Evolutionary conservation across 2,329 filamentous ascomycete species (phyloP).

Genomic region (Fusarium cicatricum): DNA sequence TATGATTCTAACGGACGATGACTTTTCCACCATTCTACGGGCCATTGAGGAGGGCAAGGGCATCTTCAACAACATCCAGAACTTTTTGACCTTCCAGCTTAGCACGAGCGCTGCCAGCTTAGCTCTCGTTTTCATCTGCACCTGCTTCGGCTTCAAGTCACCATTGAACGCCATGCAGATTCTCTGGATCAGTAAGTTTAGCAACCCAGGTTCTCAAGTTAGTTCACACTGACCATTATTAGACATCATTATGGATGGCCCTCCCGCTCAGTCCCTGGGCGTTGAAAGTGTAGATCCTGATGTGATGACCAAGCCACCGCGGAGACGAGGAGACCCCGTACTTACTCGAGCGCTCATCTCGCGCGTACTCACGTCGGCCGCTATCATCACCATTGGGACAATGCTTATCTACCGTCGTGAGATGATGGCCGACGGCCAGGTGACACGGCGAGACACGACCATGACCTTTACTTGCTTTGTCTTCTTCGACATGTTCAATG

Average conservation of each 20-base stretch:
- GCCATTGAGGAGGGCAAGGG: slow-evolving; percentile 99
- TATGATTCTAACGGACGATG: slow-evolving; percentile 90
- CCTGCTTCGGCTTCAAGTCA: slow-evolving; percentile 90
- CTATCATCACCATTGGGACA: slow-evolving; percentile 92
- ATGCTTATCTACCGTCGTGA: slow-evolving; percentile 91
- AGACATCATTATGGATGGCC: slow-evolving; percentile 99
- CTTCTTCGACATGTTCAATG: slow-evolving; percentile 99
- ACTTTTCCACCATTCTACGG: slow-evolving; percentile 89
- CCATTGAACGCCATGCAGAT: slow-evolving; percentile 99
- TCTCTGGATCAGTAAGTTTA: slow-evolving; percentile 92
- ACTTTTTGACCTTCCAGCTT: slow-evolving; percentile 97
- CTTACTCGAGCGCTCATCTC: slow-evolving; percentile 84
- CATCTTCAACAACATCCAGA: slow-evolving; percentile 99
- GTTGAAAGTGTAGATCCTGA: slow-evolving; percentile 94
- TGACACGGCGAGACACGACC: slow-evolving; percentile 94
- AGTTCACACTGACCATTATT: slow-evolving; percentile 25
- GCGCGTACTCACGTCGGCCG: slow-evolving; percentile 85
- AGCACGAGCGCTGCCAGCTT: slow-evolving; percentile 96
- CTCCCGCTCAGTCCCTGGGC: slow-evolving; percentile 94
- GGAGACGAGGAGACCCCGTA: slow-evolving; percentile 86
- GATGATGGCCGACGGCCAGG: slow-evolving; percentile 82
- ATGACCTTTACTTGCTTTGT: slow-evolving; percentile 99
- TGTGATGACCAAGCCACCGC: slow-evolving; percentile 88
- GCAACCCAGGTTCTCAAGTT: not conserved
- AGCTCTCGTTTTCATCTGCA: slow-evolving; percentile 90